Evolutionary conservation across 352 stramenopile species (phyloP), one percentile per base, ranked within the genome.

Genomic region (Pythium phragmiticola): DNA sequence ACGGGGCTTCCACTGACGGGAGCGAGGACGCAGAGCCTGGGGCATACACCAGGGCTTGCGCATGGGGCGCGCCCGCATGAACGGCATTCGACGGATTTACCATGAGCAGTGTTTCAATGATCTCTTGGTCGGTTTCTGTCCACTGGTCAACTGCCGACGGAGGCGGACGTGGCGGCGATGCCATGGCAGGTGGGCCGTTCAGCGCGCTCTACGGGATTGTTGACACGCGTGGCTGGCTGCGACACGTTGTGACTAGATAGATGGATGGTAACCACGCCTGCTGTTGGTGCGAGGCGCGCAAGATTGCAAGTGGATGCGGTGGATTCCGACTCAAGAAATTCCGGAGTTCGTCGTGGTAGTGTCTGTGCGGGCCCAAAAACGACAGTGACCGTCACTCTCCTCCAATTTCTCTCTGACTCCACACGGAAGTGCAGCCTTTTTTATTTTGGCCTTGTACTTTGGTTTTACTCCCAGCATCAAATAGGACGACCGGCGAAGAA

Each of bases 101-200:
- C 11, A 72, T 63, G 47, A 87, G 65, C 51, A 87, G 68, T 45
- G 80, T 67, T 66, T 87, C 77, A 66, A 87, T 84, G 66, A 87
- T 84, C 49, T 70, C 69, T 47, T 87, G 77, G 63, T 87, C 77
- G 17, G 68, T 79, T n/a, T 71, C 62, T 49, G 75, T 82, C 77
- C 77, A 87, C 37, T 75, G 59, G 21, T 60, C 49, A 6, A 54
- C 66, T 26, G 47, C 63, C 13, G 66, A 12, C 26, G 2, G 26
- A 34, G 50, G 72, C 17, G 80, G 23, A 54, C 69, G 54, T 58
- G 57, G 14, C 9, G 56, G 53, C 17, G 61, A 69, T 12, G 34
- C 56, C 56, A 63, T 63, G 14, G 16, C 26, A 7, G 14, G 14
- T 17, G 9, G 26, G 12, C 26, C 37, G 21, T 21, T 21, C 21